A percentile compares a stretch with the other conserved stretches of the same genome.
Conservation (phyloP, 1,284 basidiomycete species). For the Inonotus obliquus region DNA sequence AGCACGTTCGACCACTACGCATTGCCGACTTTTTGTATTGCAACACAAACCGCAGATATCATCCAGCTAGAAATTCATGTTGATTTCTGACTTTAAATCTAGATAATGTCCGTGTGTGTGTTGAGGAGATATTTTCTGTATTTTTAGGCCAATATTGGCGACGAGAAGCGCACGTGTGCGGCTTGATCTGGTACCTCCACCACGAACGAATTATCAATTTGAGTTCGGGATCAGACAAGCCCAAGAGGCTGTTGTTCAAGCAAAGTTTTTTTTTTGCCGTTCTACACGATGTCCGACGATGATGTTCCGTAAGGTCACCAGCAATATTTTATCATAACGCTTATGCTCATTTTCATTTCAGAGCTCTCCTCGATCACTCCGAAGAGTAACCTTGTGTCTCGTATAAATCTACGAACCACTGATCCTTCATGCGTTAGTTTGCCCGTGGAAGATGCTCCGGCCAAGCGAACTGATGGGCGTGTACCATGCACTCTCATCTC, state of each 20-base stretch:
- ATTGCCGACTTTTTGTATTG: too few species aligned
- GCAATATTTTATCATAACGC: neutral
- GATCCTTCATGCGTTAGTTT: slow-evolving; percentile 19
- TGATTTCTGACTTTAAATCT: too few species aligned
- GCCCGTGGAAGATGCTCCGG: slow-evolving; percentile 8
- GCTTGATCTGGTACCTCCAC: too few species aligned
- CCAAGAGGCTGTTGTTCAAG: neutral
- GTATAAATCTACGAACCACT: neutral
- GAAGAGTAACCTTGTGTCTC: neutral
- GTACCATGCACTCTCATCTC: slow-evolving; percentile 89
- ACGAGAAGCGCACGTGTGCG: too few species aligned
- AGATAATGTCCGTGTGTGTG: too few species aligned
- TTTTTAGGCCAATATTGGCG: too few species aligned
- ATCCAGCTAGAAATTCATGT: too few species aligned
- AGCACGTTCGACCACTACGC: too few species aligned
- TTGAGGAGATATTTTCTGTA: too few species aligned
- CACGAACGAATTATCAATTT: too few species aligned
- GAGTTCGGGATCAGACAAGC: too few species aligned
- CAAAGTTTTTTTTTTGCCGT: neutral
- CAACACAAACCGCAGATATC: too few species aligned
- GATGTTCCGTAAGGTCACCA: slow-evolving; percentile 20
- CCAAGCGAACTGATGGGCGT: slow-evolving; percentile 22
- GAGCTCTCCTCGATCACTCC: slow-evolving; percentile 9
- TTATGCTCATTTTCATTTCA: neutral
- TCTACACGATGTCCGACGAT: slow-evolving; percentile 20